Base-by-base conservation (phyloP, 2,329 filamentous ascomycete species). In the Apiospora rasikravindrae region DNA sequence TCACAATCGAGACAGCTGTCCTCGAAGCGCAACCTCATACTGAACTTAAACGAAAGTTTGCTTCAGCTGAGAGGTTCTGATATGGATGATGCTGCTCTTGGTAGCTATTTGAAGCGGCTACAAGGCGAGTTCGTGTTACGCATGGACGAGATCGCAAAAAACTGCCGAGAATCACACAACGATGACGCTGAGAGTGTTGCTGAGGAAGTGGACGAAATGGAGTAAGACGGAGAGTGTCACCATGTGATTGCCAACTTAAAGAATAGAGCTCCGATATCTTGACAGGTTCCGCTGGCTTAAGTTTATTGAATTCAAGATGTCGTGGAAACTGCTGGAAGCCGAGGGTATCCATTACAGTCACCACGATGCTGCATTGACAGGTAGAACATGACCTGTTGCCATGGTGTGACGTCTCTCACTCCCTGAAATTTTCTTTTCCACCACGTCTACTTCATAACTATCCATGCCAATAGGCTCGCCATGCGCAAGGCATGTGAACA, bases 51-150 rank as follows among this genome's bases (percentile, higher is more conserved):
- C 67, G 94, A 95, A 75, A 90, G 93, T 66, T 84, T 98, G 37
- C 80, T 88, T 16, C 92, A 96, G 73, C 92, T 93, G 0, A 84
- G 86, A 1, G 85, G 90, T 22, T 91, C 92, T 0, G 86, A 84
- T 0, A 91, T 95, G 85, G 86, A 92, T 44, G 89, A 91, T 0
- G 86, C 88, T 2, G 86, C 89, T 0, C 82, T 98, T 42, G 83
- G 85, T 26, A 84, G 83, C 64, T 95, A 93, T 87, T 81, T 96
- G 64, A 84, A 83, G 71, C 88, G 87, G 73, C 81, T 96, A 16
- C 94, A 96, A 79, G 88, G 88, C 68, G 93, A 97, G 70, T 98
- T 98, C 77, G 86, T 93, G 10, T 76, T 86, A 5, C 85, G 89
- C 10, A 95, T 97, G 93, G 87, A 89, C 29, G 87, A 86, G 1